Base-by-base conservation (phyloP, 805 yeast genomes). In the Teunomyces stri region DNA sequence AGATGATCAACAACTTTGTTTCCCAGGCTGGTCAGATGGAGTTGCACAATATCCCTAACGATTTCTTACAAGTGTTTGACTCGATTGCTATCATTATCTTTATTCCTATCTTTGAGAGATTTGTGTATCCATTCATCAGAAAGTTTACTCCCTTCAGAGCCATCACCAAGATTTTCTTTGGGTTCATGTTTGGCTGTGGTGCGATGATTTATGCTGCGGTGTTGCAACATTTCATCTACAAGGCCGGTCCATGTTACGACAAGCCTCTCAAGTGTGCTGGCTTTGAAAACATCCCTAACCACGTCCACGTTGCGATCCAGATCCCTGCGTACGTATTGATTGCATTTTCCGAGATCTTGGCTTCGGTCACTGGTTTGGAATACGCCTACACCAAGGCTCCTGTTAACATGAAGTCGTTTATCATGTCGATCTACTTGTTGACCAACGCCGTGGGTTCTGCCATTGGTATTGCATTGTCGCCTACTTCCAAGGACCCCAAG, bases 371-470 rank as follows among this genome's bases (percentile, higher is more conserved):
- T 18, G 94, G 92, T 57, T 78, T 85, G 56, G 94, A 87, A 69
- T 86, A 85, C 61, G 95, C 95, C 15, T 87, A 85, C 69, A 82
- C 90, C 22, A 84, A 87, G 70, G 92, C 94, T 5, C 94, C 94
- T 36, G 76, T 75, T 6, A 68, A 77, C 43, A 81, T 82, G 87
- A 81, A 80, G 64, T 78, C 85, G 12, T 78, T 82, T 60, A 76
- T 82, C 57, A 81, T 81, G 82, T 75, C 84, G 12, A 52, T 82
- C 44, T 86, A 83, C 72, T 73, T 87, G 59, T 68, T 87, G 48
- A 85, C 87, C 36, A 82, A 75, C 54, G 94, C 95, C n/a, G 57
- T 84, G 44, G 90, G 94, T 49, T 78, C 92, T 21, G 89, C 90
- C 16, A 59, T 86, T 41, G 89, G 91, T 57, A 82, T 83, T 64